These are phyloP conservation scores for Arthroderma sp. DNA, from an alignment of 2,329 filamentous ascomycete genomes.

Conservation along the genomic window DNA sequence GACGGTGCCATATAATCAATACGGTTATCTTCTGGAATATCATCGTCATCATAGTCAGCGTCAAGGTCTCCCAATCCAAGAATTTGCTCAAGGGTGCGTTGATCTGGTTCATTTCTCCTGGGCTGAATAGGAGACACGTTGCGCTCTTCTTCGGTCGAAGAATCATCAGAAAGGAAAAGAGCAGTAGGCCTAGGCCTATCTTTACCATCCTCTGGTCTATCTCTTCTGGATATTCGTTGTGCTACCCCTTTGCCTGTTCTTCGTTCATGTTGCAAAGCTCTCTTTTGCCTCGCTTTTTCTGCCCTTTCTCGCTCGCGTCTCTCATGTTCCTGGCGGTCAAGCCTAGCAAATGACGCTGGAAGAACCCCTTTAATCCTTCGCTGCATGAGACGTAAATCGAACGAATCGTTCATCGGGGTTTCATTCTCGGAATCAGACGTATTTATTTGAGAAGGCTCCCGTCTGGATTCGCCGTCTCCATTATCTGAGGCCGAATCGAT, in stretches of 20 bases:
- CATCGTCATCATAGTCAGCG: constrained; percentile 15
- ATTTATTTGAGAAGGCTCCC: neutral
- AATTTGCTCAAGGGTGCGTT: neutral
- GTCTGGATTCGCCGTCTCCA: neutral
- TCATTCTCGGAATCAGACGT: constrained; percentile 2
- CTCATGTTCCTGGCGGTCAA: constrained; percentile 26
- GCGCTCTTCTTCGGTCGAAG: constrained; percentile 18
- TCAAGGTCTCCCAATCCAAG: constrained; percentile 3
- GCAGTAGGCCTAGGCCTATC: constrained; percentile 1
- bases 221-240: constrained; percentile 13
- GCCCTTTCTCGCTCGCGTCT: constrained; percentile 9
- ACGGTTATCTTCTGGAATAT: constrained; percentile 29
- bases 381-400: constrained; percentile 22
- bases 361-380: constrained; percentile 36
- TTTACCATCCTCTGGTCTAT: constrained; percentile 7
- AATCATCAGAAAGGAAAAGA: constrained; percentile 12
- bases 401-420: constrained; percentile 10
- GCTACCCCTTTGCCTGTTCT: constrained; percentile 12
- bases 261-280: constrained; percentile 16
- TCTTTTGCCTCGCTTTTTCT: constrained; percentile 4
- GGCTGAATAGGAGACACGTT: neutral
- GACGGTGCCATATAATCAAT: constrained; percentile 30
- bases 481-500: neutral
- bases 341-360: constrained; percentile 35
- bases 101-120: neutral